phyloP scores from a whole-genome alignment of 1,139 yeast genomes.

The Candida tetrigidarum region DNA sequence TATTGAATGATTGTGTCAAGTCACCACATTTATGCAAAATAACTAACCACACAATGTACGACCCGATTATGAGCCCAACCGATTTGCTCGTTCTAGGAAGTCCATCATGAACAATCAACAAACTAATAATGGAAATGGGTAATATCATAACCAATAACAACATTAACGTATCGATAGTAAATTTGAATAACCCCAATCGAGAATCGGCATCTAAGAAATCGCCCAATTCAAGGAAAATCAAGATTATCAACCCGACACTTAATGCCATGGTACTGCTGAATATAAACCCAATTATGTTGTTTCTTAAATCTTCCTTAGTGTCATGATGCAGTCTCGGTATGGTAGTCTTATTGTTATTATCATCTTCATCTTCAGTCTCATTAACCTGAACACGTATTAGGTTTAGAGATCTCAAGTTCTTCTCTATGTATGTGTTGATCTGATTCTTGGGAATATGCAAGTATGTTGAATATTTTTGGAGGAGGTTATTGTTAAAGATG shows the following conservation, averaged over 20 bases:
- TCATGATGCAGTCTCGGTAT: constrained; percentile 7
- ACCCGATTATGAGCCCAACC: constrained; percentile 16
- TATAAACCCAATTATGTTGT: constrained; percentile 26
- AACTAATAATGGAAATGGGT: constrained; percentile 38
- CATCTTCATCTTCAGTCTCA: constrained; percentile 20
- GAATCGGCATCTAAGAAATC: constrained; percentile 25
- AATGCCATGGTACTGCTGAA: constrained; percentile 37
- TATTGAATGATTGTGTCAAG: constrained; percentile 30
- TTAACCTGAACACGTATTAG: constrained; percentile 25
- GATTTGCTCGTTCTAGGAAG: constrained; percentile 22
- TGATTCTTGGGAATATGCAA: constrained; percentile 22
- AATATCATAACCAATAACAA: constrained; percentile 34
- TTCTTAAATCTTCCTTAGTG: constrained; percentile 7
- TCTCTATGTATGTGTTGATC: constrained; percentile 26
- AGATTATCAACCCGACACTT: constrained; percentile 35
- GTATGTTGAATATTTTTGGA: constrained; percentile 27
- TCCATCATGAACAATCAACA: constrained; percentile 33
- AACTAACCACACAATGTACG: constrained; percentile 35
- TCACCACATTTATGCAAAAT: constrained; percentile 41
- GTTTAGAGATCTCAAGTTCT: constrained; percentile 20
- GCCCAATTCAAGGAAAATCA: constrained; percentile 45
- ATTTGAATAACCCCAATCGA: constrained; percentile 31
- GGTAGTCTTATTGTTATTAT: constrained; percentile 11
- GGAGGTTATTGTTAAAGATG: constrained; percentile 29
- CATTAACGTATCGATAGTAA: constrained; percentile 37